Evolutionary conservation across 1,139 yeast species (phyloP), one percentile per base, ranked within the genome.

Genomic region (Kodamaea suecica): DNA sequence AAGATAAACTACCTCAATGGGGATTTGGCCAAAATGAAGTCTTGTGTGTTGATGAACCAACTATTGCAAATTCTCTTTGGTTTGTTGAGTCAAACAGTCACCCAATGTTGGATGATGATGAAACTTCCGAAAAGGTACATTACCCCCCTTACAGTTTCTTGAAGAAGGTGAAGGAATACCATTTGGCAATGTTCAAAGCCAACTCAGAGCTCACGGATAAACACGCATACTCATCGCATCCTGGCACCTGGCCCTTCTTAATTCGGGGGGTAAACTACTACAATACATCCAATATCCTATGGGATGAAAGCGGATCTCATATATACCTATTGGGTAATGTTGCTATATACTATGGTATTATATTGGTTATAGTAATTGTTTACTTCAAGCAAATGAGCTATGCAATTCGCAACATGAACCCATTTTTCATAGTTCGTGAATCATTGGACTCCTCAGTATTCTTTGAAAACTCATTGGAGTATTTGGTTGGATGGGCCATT

Each of bases 21-120:
- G 94, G 80, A 0, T 67, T 66, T 43, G 65, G 67, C 23, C 94
- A 84, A 49, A 80, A 79, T 53, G 95, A 87, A 59, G 86, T 85
- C 2, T 59, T 83, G 15, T 87, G 95, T 57, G 72, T 84, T 23
- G 74, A 75, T 28, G 74, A 73, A 23, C 87, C 95, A 9, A 74
- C 74, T 3, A 57, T 66, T 23, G 70, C 74, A 9, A 73, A 78
- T 46, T 67, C 90, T 0, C 56, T 74, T 30, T 85, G 94, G 80
- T 73, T 66, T 44, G 64, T 85, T 32, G 95, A 84, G 45, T 59
- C 59, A 39, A 79, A 79, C 45, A 81, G 78, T 50, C 82, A 79
- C 50, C 83, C 84, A 2, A 39, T 54, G 4, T 46, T 64, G 6
- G 65, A 59, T 15, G 53, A 50, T 15, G 40, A 33, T n/a, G n/a